phyloP scores from a whole-genome alignment of 768 basidiomycete genomes.

The Kwoniella dejecticola region DNA sequence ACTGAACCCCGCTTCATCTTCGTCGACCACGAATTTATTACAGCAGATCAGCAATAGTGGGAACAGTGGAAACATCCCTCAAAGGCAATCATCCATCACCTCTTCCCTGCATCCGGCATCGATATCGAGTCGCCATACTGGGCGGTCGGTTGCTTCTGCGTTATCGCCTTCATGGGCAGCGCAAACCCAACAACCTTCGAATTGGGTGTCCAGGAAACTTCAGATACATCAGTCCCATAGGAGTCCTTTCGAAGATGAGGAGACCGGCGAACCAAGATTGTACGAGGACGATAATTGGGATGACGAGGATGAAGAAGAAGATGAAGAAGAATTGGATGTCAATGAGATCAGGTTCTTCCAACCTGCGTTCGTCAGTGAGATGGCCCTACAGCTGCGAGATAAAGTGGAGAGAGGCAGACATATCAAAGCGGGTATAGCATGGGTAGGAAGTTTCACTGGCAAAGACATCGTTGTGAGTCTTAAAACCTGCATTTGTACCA shows the following conservation, averaged over 20 bases:
- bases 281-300: conserved; percentile 13
- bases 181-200: conserved; percentile 41
- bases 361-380: conserved; percentile 79
- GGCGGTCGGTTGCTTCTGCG: conserved; percentile 18
- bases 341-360: conserved; percentile 80
- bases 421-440: conserved; percentile 89
- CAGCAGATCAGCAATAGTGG: not conserved
- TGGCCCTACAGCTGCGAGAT: conserved; percentile 85
- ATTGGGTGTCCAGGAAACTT: conserved; percentile 52
- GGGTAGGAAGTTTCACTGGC: conserved; percentile 87
- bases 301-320: conserved; percentile 39
- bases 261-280: conserved; percentile 8
- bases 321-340: conserved; percentile 60
- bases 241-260: conserved; percentile 35
- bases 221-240: conserved; percentile 45
- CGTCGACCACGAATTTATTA: not conserved
- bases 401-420: conserved; percentile 83
- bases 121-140: conserved; percentile 8
- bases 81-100: conserved; percentile 19
- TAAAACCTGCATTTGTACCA: not conserved
- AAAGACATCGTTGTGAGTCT: conserved; percentile 84
- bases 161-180: conserved; percentile 43
- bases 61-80: conserved; percentile 1
- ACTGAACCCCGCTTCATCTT: not conserved
- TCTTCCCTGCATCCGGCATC: conserved; percentile 30